These are phyloP conservation scores for Eimeria sp. DNA, from an alignment of 169 alveolate genomes.

Conservation along the genomic window DNA sequence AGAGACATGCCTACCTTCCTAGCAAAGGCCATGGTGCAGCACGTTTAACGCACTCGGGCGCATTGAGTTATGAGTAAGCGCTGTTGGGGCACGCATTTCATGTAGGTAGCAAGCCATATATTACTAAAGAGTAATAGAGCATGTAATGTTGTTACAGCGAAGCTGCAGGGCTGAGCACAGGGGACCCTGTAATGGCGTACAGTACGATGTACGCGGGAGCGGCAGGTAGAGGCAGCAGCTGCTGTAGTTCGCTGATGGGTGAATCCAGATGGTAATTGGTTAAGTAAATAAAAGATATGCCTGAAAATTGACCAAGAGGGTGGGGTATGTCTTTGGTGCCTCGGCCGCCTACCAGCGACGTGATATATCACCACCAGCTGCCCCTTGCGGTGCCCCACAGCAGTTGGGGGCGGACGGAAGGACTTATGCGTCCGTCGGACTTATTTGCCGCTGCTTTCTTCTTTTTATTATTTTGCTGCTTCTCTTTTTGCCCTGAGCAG, in stretches of 20 bases:
- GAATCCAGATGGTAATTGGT: not conserved
- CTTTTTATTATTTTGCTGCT: not conserved
- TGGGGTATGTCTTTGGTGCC: conserved; percentile 43
- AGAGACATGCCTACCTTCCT: not conserved
- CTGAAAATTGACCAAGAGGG: not conserved
- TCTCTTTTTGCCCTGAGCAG: conserved; percentile 32
- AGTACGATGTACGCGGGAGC: not conserved
- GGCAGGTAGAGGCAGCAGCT: not conserved
- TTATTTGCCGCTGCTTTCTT: conserved; percentile 34
- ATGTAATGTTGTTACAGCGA: not conserved
- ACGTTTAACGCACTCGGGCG: too few relatives aligned
- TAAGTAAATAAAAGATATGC: not conserved
- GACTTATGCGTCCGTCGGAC: not conserved
- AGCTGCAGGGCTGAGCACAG: not conserved
- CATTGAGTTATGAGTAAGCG: not conserved
- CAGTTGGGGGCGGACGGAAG: conserved; percentile 10
- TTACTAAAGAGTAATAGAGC: not conserved
- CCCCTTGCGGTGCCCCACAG: conserved; percentile 80
- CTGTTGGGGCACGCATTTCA: not conserved
- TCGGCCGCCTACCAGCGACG: conserved; percentile 25
- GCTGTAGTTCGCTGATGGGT: not conserved
- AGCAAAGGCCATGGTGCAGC: not conserved
- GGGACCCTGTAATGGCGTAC: not conserved
- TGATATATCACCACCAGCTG: conserved; percentile 44
- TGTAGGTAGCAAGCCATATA: not conserved